Base-by-base conservation (phyloP, 192 early-diverging fungal species). In the Backusella sp. region DNA sequence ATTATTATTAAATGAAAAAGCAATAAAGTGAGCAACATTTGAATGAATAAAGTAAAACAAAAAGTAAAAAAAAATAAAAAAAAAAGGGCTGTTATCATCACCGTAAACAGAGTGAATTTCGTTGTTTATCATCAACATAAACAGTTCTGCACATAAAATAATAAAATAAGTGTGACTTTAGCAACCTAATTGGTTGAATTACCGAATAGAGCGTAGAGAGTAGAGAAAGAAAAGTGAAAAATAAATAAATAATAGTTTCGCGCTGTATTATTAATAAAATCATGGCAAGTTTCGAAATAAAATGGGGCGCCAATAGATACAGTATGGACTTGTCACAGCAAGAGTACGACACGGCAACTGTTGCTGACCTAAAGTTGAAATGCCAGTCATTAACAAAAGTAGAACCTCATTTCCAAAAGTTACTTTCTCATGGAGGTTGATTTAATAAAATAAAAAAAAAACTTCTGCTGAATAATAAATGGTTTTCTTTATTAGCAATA, bases 231-330 rank as follows among this genome's bases (percentile, higher is more conserved):
- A 59, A 59, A 59, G 14, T 39, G 11, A 39, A 39, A 39, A 39
- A 39, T 12, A 39, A 39, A 39, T 39, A 26, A 59, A 26, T 19
- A 59, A 28, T 8, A 59, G 42, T 44, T 44, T 44, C 42, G 42
- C 42, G 42, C 42, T 44, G 42, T 44, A 44, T 44, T 44, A 26
- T 70, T 17, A n/a, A 70, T 44, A 17, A 42, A 70, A 26, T 36
- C 26, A 70, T 70, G 69, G 41, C 28, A 30, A 70, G 23, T 30
- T 70, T 70, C 41, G 69, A 70, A 70, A 70, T 70, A n/a, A 36
- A 39, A 28, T 70, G 69, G 69, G 42, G 42, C 14, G 4, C 37
- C 14, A 70, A 42, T 28, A 23, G 37, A 28, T 70, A 44, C 23
- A 17, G 1, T 26, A 46, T 70, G 7, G 69, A 70, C 28, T 70